Evolutionary conservation across 108 stramenopile genomes (phyloP).

Genomic region (Cyclotella atomus): DNA sequence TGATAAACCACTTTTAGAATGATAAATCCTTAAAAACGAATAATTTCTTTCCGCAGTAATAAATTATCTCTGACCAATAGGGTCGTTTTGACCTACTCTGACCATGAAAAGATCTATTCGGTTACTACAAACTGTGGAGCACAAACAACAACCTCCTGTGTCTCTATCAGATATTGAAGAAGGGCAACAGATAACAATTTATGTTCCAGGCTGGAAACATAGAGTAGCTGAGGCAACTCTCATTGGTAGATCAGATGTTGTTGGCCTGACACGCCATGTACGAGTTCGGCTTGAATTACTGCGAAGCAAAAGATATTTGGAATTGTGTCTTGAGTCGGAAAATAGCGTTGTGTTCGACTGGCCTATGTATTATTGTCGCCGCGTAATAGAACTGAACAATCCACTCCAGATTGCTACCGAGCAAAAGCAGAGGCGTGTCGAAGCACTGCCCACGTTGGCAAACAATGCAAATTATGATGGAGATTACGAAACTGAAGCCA

Average conservation of each 20-base stretch:
- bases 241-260: neutral
- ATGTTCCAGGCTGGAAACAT: neutral
- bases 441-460: neutral
- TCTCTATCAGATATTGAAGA: slow-evolving; percentile 1
- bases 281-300: neutral
- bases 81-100: no score
- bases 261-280: neutral
- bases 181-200: neutral
- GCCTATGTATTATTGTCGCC: slow-evolving; percentile 8
- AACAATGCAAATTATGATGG: neutral
- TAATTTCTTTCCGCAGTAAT: no score
- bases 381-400: neutral
- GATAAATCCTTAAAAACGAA: no score
- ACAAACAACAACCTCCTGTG: no score
- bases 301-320: neutral
- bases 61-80: no score
- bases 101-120: no score
- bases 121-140: no score
- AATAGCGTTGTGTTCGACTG: neutral
- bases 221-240: slow-evolving; percentile 2
- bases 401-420: neutral
- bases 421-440: neutral
- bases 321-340: neutral
- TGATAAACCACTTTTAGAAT: no score
- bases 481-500: neutral